Conservation (phyloP, 2,329 filamentous ascomycete species). For the Acarospora socialis region DNA sequence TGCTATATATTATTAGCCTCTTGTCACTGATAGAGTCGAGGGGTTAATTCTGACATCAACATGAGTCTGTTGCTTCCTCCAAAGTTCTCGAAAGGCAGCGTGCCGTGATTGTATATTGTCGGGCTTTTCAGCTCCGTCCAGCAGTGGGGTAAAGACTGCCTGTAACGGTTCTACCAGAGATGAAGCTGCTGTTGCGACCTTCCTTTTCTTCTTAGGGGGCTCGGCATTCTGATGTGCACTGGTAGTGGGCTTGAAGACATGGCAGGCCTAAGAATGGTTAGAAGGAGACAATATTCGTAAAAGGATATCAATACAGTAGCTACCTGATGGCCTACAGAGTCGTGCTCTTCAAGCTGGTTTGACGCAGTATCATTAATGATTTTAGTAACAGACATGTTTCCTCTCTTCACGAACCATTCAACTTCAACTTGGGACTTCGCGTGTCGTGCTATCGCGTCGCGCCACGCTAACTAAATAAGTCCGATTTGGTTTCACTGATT, state of each 20-base stretch:
- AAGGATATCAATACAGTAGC: too few relatives aligned
- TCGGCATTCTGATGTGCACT: conserved; percentile 13
- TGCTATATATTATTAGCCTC: conserved; percentile 1
- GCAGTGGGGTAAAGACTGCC: conserved; percentile 6
- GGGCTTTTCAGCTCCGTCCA: conserved; percentile 6
- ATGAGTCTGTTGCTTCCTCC: conserved; percentile 1
- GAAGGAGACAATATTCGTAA: too few relatives aligned
- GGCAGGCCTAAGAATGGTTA: conserved; percentile 3
- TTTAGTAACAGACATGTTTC: too few relatives aligned
- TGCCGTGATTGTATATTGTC: not conserved
- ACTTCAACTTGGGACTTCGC: too few relatives aligned
- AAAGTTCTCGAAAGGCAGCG: conserved; percentile 1
- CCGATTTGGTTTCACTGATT: too few relatives aligned
- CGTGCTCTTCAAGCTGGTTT: too few relatives aligned
- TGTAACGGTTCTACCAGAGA: conserved; percentile 12
- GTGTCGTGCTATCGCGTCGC: too few relatives aligned
- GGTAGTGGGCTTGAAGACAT: conserved; percentile 7
- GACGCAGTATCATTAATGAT: too few relatives aligned
- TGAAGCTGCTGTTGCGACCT: conserved; percentile 29
- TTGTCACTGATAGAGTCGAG: not conserved
- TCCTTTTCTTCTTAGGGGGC: conserved; percentile 44
- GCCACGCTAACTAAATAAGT: too few relatives aligned
- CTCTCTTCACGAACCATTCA: too few relatives aligned
- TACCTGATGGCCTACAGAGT: too few relatives aligned
- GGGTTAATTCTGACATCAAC: conserved; percentile 5